Base-by-base conservation (phyloP, 2,329 filamentous ascomycete species). In the Capronia coronata region DNA sequence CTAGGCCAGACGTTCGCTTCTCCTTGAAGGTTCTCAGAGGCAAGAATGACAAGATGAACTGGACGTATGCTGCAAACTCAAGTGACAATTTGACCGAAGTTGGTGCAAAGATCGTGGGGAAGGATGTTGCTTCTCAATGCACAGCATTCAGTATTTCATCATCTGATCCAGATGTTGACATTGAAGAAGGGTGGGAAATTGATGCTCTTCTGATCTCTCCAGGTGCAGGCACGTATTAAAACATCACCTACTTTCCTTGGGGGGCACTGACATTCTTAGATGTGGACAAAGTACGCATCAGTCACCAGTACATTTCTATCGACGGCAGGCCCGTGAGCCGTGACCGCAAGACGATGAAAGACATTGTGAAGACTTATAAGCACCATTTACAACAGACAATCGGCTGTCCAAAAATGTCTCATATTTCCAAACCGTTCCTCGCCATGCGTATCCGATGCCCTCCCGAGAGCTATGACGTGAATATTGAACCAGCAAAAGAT, bases 401-500 rank as follows among this genome's bases (percentile, higher is more conserved):
- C 22, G n/a, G 50, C 49, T 4, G 61, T 55, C 11, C 40, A 14
- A 48, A 55, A 49, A 18, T 57, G 58, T 4, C 47, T 10, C 43
- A 37, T n/a, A 29, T 49, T n/a, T 48, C 70, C 25, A 73, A 80
- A 42, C 77, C 77, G 0, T 82, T 83, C 59, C 58, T 82, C 9
- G 76, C 68, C 52, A 59, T 83, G 43, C 72, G 76, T 27, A 70
- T 83, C 7, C 58, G 59, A 1, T 83, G 79, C 61, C 74, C 75
- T 1, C 59, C 61, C 8, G 74, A 71, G 5, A 75, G 68, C 37
- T 83, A 83, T 60, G 80, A 83, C 63, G 70, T 74, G 3, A 83
- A 83, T 52, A 67, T 83, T 29, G 80, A 84, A 58, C 79, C 80
- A 2, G 72, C 75, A 1, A 84, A 84, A 59, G 78, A 83, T 59